Base-by-base conservation (phyloP, 2,329 filamentous ascomycete species). In the Aspergillus neoniger region DNA sequence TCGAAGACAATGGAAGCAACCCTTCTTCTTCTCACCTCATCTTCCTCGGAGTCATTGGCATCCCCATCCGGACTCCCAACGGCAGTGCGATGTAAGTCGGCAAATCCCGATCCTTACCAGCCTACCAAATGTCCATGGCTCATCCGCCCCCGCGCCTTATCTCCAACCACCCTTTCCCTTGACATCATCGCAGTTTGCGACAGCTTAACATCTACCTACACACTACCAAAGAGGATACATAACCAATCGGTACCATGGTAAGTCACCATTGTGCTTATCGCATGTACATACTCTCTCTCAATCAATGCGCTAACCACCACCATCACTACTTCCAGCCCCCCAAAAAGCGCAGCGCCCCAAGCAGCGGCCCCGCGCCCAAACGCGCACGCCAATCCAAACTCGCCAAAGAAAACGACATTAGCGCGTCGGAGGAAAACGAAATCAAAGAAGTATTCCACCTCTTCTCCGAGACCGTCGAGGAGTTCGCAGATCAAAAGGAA, bases 361-460 rank as follows among this genome's bases (percentile, higher is more conserved):
- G 32, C 69, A 54, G 58, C 68, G 56, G 52, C 70, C 58, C 70
- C 32, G 64, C 73, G n/a, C 70, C 72, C 10, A 77, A 73, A 64
- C 76, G 74, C 67, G 63, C 71, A 58, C 89, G 90, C 64, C 87
- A 87, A 71, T 96, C 93, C 61, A 96, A 92, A 76, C 91, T 97
- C 69, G 94, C 94, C 30, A 94, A 93, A 79, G 92, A 96, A 73
- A 88, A 97, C 83, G 89, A 92, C 75, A 87, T 98, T 72, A 89
- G 87, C 14, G 89, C 88, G 43, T 86, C 89, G 65, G 90, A 97
- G 78, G 94, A 98, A 79, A 84, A 85, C 67, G 92, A 97, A 79
- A 96, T 99, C 72, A 88, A 87, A 70, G 93, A 97, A 76, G 93
- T 93, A 14, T 98, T 95, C 76, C 83, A 85, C 21, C 84, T 98